A percentile compares a stretch with the other conserved stretches of the same genome.
These are phyloP conservation scores for Fusarium torulosum DNA, from an alignment of 2,329 filamentous ascomycete genomes.

Conservation along the genomic window DNA sequence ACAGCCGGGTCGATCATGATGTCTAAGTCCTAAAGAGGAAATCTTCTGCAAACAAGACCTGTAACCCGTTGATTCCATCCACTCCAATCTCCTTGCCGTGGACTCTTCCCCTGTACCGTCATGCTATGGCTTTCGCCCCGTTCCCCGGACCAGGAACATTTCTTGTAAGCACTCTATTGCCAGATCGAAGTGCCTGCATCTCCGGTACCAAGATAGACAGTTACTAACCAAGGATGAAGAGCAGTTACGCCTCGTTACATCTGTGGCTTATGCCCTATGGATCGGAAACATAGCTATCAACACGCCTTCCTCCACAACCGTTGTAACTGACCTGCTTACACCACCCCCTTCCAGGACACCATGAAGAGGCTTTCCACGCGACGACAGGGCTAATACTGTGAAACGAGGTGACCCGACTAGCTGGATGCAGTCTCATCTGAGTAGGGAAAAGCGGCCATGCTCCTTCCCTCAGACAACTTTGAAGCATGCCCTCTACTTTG, in stretches of 20 bases:
- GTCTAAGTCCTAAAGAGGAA: not conserved
- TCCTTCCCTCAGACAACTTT: constrained; percentile 1
- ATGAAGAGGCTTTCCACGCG: constrained; percentile 26
- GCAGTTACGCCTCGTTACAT: not conserved
- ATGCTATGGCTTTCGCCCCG: constrained; percentile 13
- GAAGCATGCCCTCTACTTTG: constrained; percentile 1
- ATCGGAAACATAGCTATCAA: not conserved
- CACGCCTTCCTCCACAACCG: constrained; percentile 12
- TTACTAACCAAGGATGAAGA: not conserved
- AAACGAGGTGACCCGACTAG: constrained; percentile 18
- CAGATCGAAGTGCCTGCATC: constrained; percentile 14
- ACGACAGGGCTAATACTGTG: constrained; percentile 20
- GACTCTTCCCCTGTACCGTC: constrained; percentile 22
- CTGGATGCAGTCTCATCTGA: constrained; percentile 37
- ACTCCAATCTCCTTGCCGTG: constrained; percentile 30
- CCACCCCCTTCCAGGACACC: constrained; percentile 12
- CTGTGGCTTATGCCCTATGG: not conserved
- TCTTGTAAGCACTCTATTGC: not conserved
- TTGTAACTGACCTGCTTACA: constrained; percentile 1
- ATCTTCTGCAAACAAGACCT: constrained; percentile 34
- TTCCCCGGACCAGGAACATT: not conserved
- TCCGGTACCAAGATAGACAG: not conserved
- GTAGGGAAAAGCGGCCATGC: constrained; percentile 21
- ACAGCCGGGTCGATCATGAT: not conserved
- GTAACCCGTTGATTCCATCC: constrained; percentile 27